Conservation (phyloP, 768 basidiomycete species). For the Auriculariales sp. region DNA sequence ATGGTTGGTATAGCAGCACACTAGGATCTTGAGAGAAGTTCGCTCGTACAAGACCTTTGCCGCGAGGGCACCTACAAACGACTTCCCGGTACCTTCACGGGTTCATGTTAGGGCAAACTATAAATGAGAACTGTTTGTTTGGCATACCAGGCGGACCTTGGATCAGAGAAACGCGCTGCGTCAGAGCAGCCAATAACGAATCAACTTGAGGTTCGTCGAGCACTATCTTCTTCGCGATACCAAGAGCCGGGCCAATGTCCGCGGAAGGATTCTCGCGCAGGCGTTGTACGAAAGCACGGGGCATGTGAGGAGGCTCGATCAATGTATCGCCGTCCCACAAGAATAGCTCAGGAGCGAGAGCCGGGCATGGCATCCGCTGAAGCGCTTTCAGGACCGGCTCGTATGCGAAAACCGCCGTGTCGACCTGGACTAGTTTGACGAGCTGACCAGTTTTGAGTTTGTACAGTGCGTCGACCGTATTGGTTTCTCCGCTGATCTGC, state of each 20-base stretch:
- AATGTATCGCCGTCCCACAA: constrained; percentile 35
- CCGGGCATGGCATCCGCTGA: constrained; percentile 28
- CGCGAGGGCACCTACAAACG: constrained; percentile 53
- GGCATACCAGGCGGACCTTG: constrained; percentile 57
- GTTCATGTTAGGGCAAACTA: neutral
- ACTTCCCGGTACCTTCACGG: constrained; percentile 72
- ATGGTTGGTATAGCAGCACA: constrained; percentile 64
- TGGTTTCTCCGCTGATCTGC: constrained; percentile 29
- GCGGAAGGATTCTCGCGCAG: no score
- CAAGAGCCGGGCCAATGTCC: neutral
- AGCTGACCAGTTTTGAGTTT: constrained; percentile 21
- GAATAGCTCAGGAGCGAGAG: constrained; percentile 36
- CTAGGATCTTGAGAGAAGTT: constrained; percentile 37
- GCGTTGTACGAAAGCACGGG: no score
- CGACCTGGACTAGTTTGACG: constrained; percentile 38
- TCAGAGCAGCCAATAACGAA: constrained; percentile 36
- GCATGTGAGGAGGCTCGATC: no score
- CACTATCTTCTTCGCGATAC: constrained; percentile 15
- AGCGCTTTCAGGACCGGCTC: constrained; percentile 45
- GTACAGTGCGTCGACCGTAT: constrained; percentile 22
- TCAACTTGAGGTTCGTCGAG: constrained; percentile 37
- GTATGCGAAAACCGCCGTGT: constrained; percentile 48
- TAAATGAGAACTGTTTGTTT: neutral
- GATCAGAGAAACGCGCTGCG: constrained; percentile 42
- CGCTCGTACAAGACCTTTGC: constrained; percentile 45